Evolutionary conservation across 2,329 filamentous ascomycete species (phyloP).

Genomic region (Fusarium papillatum): DNA sequence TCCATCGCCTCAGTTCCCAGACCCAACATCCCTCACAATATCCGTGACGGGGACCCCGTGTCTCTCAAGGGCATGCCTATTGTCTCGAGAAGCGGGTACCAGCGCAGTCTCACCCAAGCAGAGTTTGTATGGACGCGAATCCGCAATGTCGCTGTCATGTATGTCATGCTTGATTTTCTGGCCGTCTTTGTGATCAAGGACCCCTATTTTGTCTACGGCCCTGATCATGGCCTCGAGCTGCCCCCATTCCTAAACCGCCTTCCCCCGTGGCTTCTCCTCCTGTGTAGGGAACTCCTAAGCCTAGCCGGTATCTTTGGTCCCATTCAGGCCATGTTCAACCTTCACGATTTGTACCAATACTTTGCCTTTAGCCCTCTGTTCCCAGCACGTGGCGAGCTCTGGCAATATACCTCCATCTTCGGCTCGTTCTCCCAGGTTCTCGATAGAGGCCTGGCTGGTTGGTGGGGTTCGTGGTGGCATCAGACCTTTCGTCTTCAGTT

Average conservation of each 20-base stretch:
- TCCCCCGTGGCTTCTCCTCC: constrained; percentile 60
- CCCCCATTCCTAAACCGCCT: constrained; percentile 59
- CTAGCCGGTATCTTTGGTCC: constrained; percentile 70
- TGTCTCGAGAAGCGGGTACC: constrained; percentile 60
- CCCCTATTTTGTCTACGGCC: constrained; percentile 78
- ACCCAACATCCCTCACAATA: constrained; percentile 53
- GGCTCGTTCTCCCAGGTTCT: constrained; percentile 69
- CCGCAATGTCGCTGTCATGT: constrained; percentile 65
- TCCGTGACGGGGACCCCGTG: constrained; percentile 52
- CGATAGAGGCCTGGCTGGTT: constrained; percentile 81
- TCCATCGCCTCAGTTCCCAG: constrained; percentile 64
- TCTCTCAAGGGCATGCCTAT: constrained; percentile 57
- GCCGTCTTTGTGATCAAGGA: constrained; percentile 81
- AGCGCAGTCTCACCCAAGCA: constrained; percentile 55
- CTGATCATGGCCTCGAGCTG: constrained; percentile 50
- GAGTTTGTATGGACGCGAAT: constrained; percentile 62
- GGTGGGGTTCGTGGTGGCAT: constrained; percentile 93
- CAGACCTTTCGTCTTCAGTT: constrained; percentile 87
- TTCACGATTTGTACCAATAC: constrained; percentile 71
- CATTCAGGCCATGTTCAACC: constrained; percentile 71
- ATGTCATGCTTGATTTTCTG: constrained; percentile 77
- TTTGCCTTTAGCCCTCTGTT: constrained; percentile 64
- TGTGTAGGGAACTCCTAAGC: constrained; percentile 70
- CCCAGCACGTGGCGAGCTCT: constrained; percentile 63
- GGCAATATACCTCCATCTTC: constrained; percentile 67